Evolutionary conservation across 345 rosid genomes (phyloP), one percentile per base, ranked within the genome.

Genomic region (Sonneratia alba): DNA sequence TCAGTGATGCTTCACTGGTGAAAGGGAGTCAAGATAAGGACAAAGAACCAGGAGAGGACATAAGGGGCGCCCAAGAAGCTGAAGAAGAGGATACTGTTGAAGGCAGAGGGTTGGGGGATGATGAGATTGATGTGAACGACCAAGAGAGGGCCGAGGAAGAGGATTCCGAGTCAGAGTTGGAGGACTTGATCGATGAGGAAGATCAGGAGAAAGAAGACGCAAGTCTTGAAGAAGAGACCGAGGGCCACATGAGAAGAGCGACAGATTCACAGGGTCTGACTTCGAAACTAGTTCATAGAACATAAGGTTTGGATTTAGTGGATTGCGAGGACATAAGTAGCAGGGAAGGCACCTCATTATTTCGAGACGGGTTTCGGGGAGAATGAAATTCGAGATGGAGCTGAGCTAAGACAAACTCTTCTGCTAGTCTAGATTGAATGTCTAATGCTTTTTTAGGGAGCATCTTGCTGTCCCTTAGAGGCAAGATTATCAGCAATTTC

Each of bases 161-260:
- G 55, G 87, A 85, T 67, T 16, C 82, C 9, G 88, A 79, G 36
- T n/a, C 36, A 74, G 88, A 82, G 51, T 80, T 79, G 16, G 93
- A 85, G 77, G 89, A 86, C 78, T 83, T 82, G 67, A 84, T 81
- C 62, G 90, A 86, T 74, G 90, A 78, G 74, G 87, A 84, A 45
- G 90, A 86, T 36, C 76, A 75, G 76, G 82, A 78, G 27, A 81
- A 72, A 66, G 87, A 78, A 68, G 83, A 81, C 2, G 79, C 73
- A 40, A 74, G 16, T 18, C 73, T 73, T 40, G 84, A 77, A 51
- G 77, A 77, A 63, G 86, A 75, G 55, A 69, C 22, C 22, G 70
- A 73, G 11, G 82, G 38, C 37, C 66, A 34, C 7, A 10, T 6
- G 27, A 32, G 38, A 27, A 62, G 12, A 13, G 38, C 3, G 10